phyloP scores from a whole-genome alignment of 2,329 filamentous ascomycete genomes.

The Colletotrichum camelliae region DNA sequence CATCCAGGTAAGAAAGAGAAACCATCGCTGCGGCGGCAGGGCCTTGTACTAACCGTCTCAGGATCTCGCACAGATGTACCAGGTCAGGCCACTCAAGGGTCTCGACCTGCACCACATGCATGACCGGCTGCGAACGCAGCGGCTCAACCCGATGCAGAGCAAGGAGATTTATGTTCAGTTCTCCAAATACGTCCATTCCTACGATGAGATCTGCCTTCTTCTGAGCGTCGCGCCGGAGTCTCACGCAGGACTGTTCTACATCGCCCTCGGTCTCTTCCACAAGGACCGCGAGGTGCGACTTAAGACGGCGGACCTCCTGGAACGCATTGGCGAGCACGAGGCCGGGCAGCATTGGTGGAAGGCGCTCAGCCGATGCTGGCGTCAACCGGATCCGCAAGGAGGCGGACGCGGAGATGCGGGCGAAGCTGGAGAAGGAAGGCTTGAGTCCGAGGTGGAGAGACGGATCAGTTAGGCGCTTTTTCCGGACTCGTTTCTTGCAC shows the following conservation, averaged over 20 bases:
- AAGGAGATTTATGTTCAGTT: conserved; percentile 87
- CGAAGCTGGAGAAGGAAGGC: conserved; percentile 51
- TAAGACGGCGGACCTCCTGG: conserved; percentile 79
- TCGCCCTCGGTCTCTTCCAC: conserved; percentile 91
- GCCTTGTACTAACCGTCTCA: conserved; percentile 33
- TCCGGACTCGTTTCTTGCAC: neutral
- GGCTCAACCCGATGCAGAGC: conserved; percentile 76
- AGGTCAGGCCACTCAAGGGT: conserved; percentile 72
- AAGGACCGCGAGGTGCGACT: conserved; percentile 80
- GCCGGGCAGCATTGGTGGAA: conserved; percentile 95
- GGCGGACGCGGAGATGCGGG: conserved; percentile 56
- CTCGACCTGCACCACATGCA: conserved; percentile 92
- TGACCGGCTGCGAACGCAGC: conserved; percentile 84
- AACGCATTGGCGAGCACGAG: conserved; percentile 83
- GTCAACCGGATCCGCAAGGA: conserved; percentile 78
- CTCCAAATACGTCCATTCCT: conserved; percentile 75
- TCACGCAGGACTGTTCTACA: conserved; percentile 87
- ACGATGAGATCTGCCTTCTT: conserved; percentile 85
- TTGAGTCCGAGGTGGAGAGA: conserved; percentile 46
- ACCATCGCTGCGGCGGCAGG: neutral
- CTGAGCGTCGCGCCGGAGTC: conserved; percentile 83
- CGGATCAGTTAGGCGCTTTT: conserved; percentile 48
- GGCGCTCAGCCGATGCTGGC: conserved; percentile 81
- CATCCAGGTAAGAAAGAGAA: conserved; percentile 70
- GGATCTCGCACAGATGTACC: conserved; percentile 71